Evolutionary conservation across 202 grass and related monocot genomes (phyloP), one percentile per base, ranked within the genome.

Genomic region (Bolboschoenoplectus hybrid): DNA sequence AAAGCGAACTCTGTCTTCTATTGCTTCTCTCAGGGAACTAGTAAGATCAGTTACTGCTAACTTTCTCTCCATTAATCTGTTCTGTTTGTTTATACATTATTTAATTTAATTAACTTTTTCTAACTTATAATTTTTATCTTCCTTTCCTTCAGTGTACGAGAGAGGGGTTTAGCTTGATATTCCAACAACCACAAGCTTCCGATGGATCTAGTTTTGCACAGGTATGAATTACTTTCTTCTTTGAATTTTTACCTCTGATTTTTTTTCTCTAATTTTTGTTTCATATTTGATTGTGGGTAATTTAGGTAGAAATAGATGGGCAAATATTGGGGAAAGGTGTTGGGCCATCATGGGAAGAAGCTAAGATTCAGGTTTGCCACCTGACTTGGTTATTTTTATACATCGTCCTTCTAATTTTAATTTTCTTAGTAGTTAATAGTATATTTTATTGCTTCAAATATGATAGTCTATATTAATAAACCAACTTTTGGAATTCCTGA

Each of bases 281-380:
- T 68, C 9, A 47, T 26, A 11, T 57, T 65, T 63, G 82, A 6
- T 10, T 63, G 64, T 78, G 40, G 13, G 52, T 68, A 80, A 93
- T 90, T 82, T 80, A 95, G 89, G 96, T 98, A 78, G 86, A 92
- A 91, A 80, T 98, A 88, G 89, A 72, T 80, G 90, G 96, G 46
- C 88, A 95, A 89, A 90, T 91, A 66, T 81, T 91, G 55, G 96
- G 90, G 58, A 83, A 86, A 81, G 93, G 93, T 86, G 70, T 88
- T 77, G 91, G 93, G 55, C 62, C 84, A 87, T 92, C 96, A 67
- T 98, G 96, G 96, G 93, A 98, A 87, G 93, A 98, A 80, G 95
- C 96, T 63, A 95, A 98, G 69, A 63, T 86, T 44, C 90, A 92
- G 96, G 96, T 95, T 81, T 9, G 75, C 43, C 41, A 16, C 55